These are phyloP conservation scores for Verticillium tricorpus DNA, from an alignment of 2,329 filamentous ascomycete genomes.

Conservation along the genomic window DNA sequence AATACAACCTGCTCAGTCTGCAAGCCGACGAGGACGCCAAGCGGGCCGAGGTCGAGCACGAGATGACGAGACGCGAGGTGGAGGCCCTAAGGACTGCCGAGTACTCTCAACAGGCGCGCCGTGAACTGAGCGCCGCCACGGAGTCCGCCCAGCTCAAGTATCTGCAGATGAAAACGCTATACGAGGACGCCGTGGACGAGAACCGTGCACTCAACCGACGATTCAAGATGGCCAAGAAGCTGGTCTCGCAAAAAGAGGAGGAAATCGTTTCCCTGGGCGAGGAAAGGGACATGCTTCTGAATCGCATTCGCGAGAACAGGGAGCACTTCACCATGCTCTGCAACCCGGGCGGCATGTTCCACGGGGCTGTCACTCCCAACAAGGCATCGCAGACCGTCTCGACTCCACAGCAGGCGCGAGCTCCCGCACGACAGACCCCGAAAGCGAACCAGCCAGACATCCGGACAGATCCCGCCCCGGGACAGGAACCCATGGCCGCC, in stretches of 20 bases:
- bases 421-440: slow-evolving; percentile 48
- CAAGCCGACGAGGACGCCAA: slow-evolving; percentile 83
- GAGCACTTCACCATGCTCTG: slow-evolving; percentile 79
- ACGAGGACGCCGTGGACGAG: slow-evolving; percentile 62
- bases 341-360: slow-evolving; percentile 66
- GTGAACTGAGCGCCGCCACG: slow-evolving; percentile 45
- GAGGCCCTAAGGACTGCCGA: slow-evolving; percentile 76
- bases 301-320: slow-evolving; percentile 82
- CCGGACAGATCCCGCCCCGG: slow-evolving; percentile 42
- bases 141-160: slow-evolving; percentile 51
- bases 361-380: slow-evolving; percentile 57
- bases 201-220: slow-evolving; percentile 60
- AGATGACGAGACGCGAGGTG: slow-evolving; percentile 84
- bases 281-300: slow-evolving; percentile 72
- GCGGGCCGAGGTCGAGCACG: slow-evolving; percentile 83
- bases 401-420: slow-evolving; percentile 40
- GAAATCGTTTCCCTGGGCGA: slow-evolving; percentile 67
- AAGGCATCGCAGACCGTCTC: slow-evolving; percentile 30
- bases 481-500: slow-evolving; percentile 67
- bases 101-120: slow-evolving; percentile 57
- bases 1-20: slow-evolving; percentile 78
- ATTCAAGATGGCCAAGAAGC: slow-evolving; percentile 68
- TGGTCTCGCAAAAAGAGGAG: slow-evolving; percentile 74
- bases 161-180: slow-evolving; percentile 60
- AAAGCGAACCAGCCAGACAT: slow-evolving; percentile 31